Conservation (phyloP, 2,329 filamentous ascomycete genomes). For the Colletotrichum gigasporum region DNA sequence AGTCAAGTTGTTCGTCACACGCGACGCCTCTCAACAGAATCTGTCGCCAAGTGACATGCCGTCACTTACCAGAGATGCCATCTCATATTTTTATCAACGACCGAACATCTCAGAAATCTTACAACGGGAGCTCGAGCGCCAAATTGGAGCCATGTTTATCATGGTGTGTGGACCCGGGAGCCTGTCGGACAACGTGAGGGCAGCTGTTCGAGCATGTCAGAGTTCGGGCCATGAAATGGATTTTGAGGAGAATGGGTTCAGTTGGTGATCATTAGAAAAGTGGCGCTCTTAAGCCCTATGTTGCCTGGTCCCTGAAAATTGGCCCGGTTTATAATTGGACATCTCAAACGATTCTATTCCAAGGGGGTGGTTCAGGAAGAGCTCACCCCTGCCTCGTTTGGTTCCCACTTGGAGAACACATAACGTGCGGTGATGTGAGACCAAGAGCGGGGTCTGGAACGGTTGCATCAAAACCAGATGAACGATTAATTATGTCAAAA, state of each 20-base stretch:
- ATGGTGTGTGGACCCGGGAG: constrained; percentile 65
- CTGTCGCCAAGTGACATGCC: constrained; percentile 60
- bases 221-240: constrained; percentile 58
- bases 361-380: too few species aligned
- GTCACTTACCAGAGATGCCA: constrained; percentile 62
- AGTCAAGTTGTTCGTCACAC: constrained; percentile 75
- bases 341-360: too few species aligned
- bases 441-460: too few species aligned
- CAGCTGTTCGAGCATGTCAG: constrained; percentile 56
- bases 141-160: constrained; percentile 74
- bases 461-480: too few species aligned
- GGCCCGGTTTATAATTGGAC: too few species aligned
- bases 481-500: too few species aligned
- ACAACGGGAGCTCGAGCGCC: constrained; percentile 68
- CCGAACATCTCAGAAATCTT: constrained; percentile 71
- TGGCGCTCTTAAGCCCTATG: too few species aligned
- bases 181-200: constrained; percentile 64
- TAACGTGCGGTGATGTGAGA: too few species aligned
- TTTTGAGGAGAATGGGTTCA: constrained; percentile 66
- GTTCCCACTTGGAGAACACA: too few species aligned
- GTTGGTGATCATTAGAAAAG: too few species aligned
- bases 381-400: too few species aligned
- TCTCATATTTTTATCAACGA: constrained; percentile 77
- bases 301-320: too few species aligned
- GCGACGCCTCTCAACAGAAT: constrained; percentile 69